These are phyloP conservation scores for Raphanus raphanistrum DNA, from an alignment of 345 rosid species.

Conservation along the genomic window DNA sequence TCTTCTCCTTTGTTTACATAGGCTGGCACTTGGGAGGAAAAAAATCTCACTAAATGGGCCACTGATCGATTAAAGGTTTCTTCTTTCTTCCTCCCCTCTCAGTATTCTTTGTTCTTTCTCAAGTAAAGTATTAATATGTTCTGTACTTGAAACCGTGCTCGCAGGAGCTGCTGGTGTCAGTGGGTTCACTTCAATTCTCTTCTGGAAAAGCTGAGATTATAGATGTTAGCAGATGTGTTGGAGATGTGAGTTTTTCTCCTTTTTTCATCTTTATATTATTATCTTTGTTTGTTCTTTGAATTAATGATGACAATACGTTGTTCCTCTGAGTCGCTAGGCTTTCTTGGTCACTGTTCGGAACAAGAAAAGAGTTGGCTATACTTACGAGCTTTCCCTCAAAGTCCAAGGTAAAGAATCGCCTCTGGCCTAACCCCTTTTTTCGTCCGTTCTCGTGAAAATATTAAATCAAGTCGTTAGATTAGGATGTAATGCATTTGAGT, in stretches of 20 bases:
- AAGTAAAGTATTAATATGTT: neutral
- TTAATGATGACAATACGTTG: neutral
- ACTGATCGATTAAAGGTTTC: constrained; percentile 71
- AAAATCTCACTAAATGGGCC: constrained; percentile 82
- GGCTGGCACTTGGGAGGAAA: constrained; percentile 99
- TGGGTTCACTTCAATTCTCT: constrained; percentile 66
- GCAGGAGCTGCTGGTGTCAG: constrained; percentile 72
- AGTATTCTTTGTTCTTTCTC: neutral
- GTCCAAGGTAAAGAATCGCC: constrained; percentile 52
- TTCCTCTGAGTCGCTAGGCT: constrained; percentile 52
- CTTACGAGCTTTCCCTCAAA: constrained; percentile 76
- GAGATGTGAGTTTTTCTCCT: constrained; percentile 64
- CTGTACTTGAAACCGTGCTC: neutral
- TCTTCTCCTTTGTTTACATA: constrained; percentile 14
- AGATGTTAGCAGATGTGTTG: constrained; percentile 70
- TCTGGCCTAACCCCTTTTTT: neutral
- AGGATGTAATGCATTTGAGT: no score
- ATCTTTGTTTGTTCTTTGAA: constrained; percentile 2
- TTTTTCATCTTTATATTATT: neutral
- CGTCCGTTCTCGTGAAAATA: no score
- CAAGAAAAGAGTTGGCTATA: constrained; percentile 88
- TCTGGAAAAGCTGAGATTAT: constrained; percentile 70
- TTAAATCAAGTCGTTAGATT: no score
- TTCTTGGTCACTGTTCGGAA: constrained; percentile 88
- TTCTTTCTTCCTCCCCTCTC: neutral